Base-by-base conservation (phyloP, 352 stramenopile species). In the Phytophthora agathidicida region DNA sequence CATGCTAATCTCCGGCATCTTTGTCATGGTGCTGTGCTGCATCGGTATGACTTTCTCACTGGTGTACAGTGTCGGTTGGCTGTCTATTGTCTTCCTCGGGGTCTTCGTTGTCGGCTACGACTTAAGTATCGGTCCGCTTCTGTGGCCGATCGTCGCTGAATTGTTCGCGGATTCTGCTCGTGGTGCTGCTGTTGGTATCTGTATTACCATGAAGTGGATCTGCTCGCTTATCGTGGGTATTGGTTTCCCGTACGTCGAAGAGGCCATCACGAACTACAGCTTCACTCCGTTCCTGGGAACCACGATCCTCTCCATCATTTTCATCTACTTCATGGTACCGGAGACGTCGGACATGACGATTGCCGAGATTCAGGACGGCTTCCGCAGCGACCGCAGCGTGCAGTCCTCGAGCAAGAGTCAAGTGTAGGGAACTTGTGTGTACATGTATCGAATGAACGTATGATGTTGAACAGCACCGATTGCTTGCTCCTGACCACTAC, bases 101-200 rank as follows among this genome's bases (percentile, higher is more conserved):
- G 46, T 72, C 3, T 88, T 71, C 56, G 73, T 83, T 23, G 71
- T 65, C 3, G 69, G 58, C 20, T 88, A 71, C 49, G 58, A 62
- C 20, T 35, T 83, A 30, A 84, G 71, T n/a, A 71, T 89, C 33
- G 76, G 74, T 4, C 72, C 79, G 7, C 60, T 89, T 17, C 64
- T 76, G 20, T 89, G 63, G 83, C 48, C 62, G 5, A 49, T 84
- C 7, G 60, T 63, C 0, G 56, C 66, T 3, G 75, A 84, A 14
- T 56, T 89, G 9, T 89, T 89, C 52, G 72, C 80, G 1, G 65
- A 89, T 33, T 71, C 65, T n/a, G 65, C 81, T 4, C 72, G 74
- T 1, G 74, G 68, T 14, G 77, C 63, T 52, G 26, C 60, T 39
- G 33, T 75, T 37, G 28, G 53, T 24, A 45, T 89, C 43, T 68